Evolutionary conservation across 257 asterid species (phyloP), one percentile per base, ranked within the genome.

Genomic region (Paulownia fortunei): DNA sequence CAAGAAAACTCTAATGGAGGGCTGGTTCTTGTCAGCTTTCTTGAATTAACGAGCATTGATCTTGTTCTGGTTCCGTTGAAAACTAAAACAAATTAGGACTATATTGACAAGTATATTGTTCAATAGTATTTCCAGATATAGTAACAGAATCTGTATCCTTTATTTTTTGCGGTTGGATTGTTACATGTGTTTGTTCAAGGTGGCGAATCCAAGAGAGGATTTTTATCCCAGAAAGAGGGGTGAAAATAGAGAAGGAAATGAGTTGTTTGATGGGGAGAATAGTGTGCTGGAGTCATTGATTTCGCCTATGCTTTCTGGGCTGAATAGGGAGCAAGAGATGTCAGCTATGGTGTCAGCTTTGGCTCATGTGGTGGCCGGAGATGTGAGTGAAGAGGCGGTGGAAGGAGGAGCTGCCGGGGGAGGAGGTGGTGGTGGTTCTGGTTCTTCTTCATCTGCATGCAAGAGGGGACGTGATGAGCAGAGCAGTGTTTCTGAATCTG

Each of bases 301-400:
- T 77, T 74, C 76, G 58, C 82, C 87, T 2, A 63, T 80, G 84
- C 37, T 87, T 64, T 66, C 78, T 34, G 82, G 89, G 67, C 8
- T 87, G 1, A 63, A 32, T 24, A 82, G 94, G 69, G 91, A 94
- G 76, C 78, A 72, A 8, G 98, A 94, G 81, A 89, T 92, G 89
- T 89, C 94, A 5, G 89, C 80, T 0, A 93, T 93, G 90, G 97
- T 93, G 19, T 80, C 88, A 0, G 91, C 91, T 67, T 74, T 87
- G 47, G 74, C 90, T 6, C 87, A 81, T 52, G 98, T 94, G 24
- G 88, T 94, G 44, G 90, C 92, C 75, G 88, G 89, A 72, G 89
- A 72, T 39, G 85, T 44, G n/a, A 21, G 13, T 56, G 26, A 72
- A 0, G 79, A 54, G 7, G 54, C 52, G 37, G 56, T 13, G 6